phyloP scores from a whole-genome alignment of 2,329 filamentous ascomycete species.

The Myriosclerotinia duriaeana region DNA sequence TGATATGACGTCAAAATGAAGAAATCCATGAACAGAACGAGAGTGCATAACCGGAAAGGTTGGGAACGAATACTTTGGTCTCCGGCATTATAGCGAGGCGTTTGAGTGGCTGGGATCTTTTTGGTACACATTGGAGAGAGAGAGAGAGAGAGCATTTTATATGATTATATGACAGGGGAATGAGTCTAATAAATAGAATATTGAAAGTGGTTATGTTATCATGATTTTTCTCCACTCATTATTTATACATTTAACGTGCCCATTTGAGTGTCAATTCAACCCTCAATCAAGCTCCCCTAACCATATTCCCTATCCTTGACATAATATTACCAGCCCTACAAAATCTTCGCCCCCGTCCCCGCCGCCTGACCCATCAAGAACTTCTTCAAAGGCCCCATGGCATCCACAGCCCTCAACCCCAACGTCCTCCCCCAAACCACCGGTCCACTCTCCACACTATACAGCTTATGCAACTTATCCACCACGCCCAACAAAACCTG shows the following conservation, averaged over 20 bases:
- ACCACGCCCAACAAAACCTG: slow-evolving; percentile 74
- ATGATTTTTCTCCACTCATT: not conserved
- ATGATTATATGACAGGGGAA: not conserved
- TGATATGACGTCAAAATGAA: not conserved
- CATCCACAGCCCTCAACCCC: slow-evolving; percentile 74
- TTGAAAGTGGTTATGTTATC: not conserved
- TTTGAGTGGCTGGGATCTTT: slow-evolving; percentile 1
- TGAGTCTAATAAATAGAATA: not conserved
- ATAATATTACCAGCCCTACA: slow-evolving; percentile 30
- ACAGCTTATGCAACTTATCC: slow-evolving; percentile 91
- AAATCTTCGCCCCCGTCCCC: slow-evolving; percentile 52
- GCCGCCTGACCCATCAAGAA: slow-evolving; percentile 79
- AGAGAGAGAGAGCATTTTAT: not conserved
- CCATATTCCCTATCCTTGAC: not conserved
- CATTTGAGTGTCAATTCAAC: not conserved
- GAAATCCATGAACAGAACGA: not conserved
- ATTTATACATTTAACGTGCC: not conserved
- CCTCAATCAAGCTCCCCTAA: not conserved
- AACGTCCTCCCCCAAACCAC: slow-evolving; percentile 76
- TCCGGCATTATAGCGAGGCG: slow-evolving; percentile 20
- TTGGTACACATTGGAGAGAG: not conserved
- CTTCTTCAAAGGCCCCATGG: slow-evolving; percentile 71
- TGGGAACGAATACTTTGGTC: not conserved
- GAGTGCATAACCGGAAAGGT: not conserved
- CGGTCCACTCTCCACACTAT: slow-evolving; percentile 76